phyloP scores from a whole-genome alignment of 495 filamentous ascomycete genomes.

The Darksidea phi region DNA sequence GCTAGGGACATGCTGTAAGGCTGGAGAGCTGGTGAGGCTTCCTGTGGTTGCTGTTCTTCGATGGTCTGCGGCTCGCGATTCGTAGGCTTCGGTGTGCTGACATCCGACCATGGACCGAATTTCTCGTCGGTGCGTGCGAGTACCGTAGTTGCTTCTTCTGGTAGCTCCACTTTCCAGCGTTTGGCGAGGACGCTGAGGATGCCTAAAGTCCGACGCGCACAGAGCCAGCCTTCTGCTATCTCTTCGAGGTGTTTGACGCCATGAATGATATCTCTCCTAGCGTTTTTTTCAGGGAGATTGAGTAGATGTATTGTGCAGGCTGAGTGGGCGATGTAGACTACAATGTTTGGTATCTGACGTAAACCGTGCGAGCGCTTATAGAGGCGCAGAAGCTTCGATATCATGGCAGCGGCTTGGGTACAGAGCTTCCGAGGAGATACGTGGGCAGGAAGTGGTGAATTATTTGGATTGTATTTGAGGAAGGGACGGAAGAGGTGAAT shows the following conservation, averaged over 20 bases:
- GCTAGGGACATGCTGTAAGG: conserved; percentile 23
- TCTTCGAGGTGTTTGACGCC: conserved; percentile 92
- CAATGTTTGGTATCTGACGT: conserved; percentile 91
- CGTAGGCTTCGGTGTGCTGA: conserved; percentile 21
- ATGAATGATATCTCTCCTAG: conserved; percentile 82
- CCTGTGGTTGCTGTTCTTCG: not conserved
- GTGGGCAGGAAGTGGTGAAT: conserved; percentile 79
- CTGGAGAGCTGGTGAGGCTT: conserved; percentile 12
- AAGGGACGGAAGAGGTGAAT: conserved; percentile 98
- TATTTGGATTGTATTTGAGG: conserved; percentile 78
- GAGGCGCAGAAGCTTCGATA: conserved; percentile 86
- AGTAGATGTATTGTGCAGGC: conserved; percentile 93
- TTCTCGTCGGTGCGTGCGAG: conserved; percentile 63
- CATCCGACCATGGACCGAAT: conserved; percentile 44
- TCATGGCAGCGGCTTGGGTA: conserved; percentile 79
- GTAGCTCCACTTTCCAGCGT: conserved; percentile 85
- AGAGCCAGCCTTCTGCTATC: conserved; percentile 92
- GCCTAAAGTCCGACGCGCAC: conserved; percentile 77
- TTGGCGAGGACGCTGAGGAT: conserved; percentile 82
- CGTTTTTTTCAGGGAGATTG: conserved; percentile 86
- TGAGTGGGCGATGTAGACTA: conserved; percentile 89
- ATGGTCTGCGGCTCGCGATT: not conserved
- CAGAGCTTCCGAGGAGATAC: conserved; percentile 90
- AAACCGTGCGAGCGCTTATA: conserved; percentile 92
- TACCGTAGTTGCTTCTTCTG: conserved; percentile 73